Conservation (phyloP, 306 rosid genomes). For the Coriaria nepalensis region DNA sequence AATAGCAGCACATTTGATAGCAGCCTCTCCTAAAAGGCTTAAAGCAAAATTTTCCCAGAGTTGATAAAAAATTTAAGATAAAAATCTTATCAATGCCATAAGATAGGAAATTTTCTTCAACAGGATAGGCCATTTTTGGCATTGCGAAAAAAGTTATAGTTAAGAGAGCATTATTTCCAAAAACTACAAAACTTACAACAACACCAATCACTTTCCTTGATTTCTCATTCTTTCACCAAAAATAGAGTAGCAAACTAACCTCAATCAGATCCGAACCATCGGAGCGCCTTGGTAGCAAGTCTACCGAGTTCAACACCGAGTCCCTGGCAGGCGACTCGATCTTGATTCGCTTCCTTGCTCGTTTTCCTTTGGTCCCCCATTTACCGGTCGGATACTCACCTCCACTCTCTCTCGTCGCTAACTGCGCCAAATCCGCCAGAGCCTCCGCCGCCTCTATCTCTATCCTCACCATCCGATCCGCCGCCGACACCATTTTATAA, state of each 20-base stretch:
- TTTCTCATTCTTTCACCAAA: neutral
- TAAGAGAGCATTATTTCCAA: neutral
- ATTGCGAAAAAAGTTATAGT: neutral
- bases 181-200: neutral
- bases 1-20: too few relatives aligned
- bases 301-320: conserved; percentile 10
- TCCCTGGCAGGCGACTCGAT: conserved; percentile 32
- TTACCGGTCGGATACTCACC: conserved; percentile 17
- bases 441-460: conserved; percentile 98
- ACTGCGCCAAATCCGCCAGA: conserved; percentile 54
- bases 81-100: too few relatives aligned
- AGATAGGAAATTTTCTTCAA: too few relatives aligned
- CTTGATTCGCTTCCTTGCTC: conserved; percentile 26
- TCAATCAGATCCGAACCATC: conserved; percentile 35
- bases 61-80: too few relatives aligned
- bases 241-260: neutral
- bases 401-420: conserved; percentile 37
- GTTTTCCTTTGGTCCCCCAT: conserved; percentile 27
- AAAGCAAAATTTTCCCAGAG: too few relatives aligned
- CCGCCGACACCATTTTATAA: conserved; percentile 5
- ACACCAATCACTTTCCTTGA: neutral
- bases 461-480: conserved; percentile 42
- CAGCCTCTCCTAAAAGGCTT: too few relatives aligned
- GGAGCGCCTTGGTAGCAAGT: conserved; percentile 16
- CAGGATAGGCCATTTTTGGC: too few relatives aligned